phyloP scores from a whole-genome alignment of 768 basidiomycete genomes.

The Boletus barrowsii region DNA sequence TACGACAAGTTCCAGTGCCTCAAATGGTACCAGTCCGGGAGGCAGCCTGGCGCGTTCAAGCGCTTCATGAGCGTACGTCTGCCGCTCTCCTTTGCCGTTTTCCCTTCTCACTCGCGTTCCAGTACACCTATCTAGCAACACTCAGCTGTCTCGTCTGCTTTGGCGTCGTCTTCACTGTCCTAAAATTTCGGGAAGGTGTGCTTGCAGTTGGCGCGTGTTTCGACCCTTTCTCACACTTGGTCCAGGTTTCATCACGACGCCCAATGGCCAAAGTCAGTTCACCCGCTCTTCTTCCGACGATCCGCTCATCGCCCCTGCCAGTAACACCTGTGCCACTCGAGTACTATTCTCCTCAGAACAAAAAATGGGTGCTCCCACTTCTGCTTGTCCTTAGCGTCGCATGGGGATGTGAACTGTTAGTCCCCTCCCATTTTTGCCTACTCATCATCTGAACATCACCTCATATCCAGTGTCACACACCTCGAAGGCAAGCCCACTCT shows the following conservation, averaged over 20 bases:
- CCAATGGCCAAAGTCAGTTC: slow-evolving; percentile 12
- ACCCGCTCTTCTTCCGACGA: background rate
- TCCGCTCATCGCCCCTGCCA: slow-evolving; percentile 23
- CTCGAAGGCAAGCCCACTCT: slow-evolving; percentile 57
- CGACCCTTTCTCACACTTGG: background rate
- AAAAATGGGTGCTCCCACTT: slow-evolving; percentile 61
- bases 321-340: slow-evolving; percentile 57
- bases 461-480: slow-evolving; percentile 60
- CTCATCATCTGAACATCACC: background rate
- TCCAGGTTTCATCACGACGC: slow-evolving; percentile 15
- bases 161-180: slow-evolving; percentile 52
- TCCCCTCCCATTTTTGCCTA: slow-evolving; percentile 1
- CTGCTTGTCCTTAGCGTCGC: slow-evolving; percentile 67
- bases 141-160: slow-evolving; percentile 67
- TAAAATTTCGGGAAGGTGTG: slow-evolving; percentile 76
- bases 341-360: slow-evolving; percentile 45
- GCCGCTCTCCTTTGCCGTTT: background rate
- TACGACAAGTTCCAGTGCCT: slow-evolving; percentile 78
- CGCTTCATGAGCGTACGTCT: slow-evolving; percentile 82
- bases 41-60: slow-evolving; percentile 83
- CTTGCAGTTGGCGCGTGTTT: background rate
- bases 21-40: slow-evolving; percentile 62
- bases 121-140: slow-evolving; percentile 78
- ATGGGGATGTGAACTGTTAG: slow-evolving; percentile 76
- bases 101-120: slow-evolving; percentile 21